Conservation (phyloP, 192 early-diverging fungal species). For the Backusella mclennaniae region DNA sequence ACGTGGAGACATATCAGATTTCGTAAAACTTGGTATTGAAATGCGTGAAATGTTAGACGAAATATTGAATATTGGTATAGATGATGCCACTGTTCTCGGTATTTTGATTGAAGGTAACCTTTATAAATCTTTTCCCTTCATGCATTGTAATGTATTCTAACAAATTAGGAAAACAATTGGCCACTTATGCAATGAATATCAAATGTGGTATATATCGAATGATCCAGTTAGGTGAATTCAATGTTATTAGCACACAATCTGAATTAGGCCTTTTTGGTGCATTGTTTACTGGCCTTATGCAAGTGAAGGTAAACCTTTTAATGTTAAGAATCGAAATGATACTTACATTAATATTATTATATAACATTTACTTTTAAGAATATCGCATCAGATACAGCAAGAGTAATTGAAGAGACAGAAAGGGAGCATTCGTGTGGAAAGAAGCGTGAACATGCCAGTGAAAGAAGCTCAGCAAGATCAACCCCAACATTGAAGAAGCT, state of each 20-base stretch:
- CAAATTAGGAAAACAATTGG: neutral
- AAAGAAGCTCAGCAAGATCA: neutral
- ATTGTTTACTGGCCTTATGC: neutral
- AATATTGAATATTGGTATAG: neutral
- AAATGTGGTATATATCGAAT: slow-evolving; percentile 2
- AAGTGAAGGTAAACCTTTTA: slow-evolving; percentile 8
- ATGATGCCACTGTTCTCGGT: neutral
- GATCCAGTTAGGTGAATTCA: neutral
- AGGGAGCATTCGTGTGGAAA: neutral
- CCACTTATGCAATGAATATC: neutral
- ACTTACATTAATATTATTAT: neutral
- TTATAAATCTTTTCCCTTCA: neutral
- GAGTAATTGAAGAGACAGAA: neutral
- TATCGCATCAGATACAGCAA: neutral
- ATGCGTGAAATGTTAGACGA: neutral
- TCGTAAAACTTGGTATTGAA: neutral
- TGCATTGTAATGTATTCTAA: neutral
- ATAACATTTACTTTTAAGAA: neutral
- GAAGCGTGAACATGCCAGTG: neutral
- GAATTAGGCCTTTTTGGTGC: neutral
- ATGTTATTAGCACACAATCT: neutral
- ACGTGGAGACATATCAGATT: neutral
- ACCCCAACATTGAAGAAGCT: neutral
- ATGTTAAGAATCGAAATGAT: neutral
- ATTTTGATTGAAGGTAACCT: neutral